Evolutionary conservation across 805 yeast genomes (phyloP), one percentile per base, ranked within the genome.

Genomic region (Barnettozyma californica): DNA sequence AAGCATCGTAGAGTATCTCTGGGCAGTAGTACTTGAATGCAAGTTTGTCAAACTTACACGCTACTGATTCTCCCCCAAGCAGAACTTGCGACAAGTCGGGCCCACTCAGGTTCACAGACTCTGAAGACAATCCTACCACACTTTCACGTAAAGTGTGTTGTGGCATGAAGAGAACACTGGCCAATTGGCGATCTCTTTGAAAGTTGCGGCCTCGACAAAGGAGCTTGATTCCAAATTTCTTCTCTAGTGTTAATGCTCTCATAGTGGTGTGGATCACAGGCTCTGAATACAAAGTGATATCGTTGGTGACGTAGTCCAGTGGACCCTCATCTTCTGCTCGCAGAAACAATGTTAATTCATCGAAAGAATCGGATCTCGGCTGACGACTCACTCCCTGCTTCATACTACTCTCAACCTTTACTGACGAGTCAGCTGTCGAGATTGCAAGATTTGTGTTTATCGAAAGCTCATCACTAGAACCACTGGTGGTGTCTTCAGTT

Each of bases 151-250:
- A 21, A 6, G 16, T 37, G 10, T 19, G 16, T 19, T 10, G 27
- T 10, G 41, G 14, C 27, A 37, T 37, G 27, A 37, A 37, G 16
- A 37, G 25, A 37, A 37, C 16, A 19, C 14, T 37, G 27, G 41
- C 41, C 27, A 37, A 20, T 21, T 37, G 41, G 25, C 14, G 11
- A 7, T 37, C 41, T 9, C n/a, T 20, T 37, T 19, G 13, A 21
- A 37, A 37, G 27, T 37, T 14, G 20, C 13, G 16, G 27, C 41
- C 41, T 37, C 27, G 41, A 19, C 41, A 37, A 37, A 37, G n/a
- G 16, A 9, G 16, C 27, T 37, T 37, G 41, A 37, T 37, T 37
- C 41, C 41, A 37, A 37, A 37, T n/a, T 37, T 37, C 27, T 37
- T 7, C 14, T 37, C 41, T 27, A 37, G 26, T 37, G 41, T 20